Evolutionary conservation across 495 filamentous ascomycete genomes (phyloP), one percentile per base, ranked within the genome.

Genomic region (Monascus purpureus): DNA sequence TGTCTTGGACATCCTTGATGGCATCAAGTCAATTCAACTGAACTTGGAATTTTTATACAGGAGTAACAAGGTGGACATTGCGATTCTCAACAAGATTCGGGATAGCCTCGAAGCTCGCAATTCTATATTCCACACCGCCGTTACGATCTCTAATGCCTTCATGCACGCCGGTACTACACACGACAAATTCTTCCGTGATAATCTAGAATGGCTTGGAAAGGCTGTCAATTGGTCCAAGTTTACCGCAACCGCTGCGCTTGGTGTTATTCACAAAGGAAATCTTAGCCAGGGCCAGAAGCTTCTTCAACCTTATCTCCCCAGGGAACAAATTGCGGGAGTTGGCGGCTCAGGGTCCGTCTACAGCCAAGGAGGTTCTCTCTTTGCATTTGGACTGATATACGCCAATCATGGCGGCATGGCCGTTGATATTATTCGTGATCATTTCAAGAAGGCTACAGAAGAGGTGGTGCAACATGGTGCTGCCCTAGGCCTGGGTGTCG

Each of bases 211-310:
- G 92, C 69, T 99, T 6, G 84, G 87, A 19, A 99, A 96, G 61
- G 92, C 92, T 27, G 83, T 96, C 11, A 99, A 99, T 61, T 99
- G 92, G 92, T 95, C 90, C 35, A 99, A 99, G 49, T 99, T 99
- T 52, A 93, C 92, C 1, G 92, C 92, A 4, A 99, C 92, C 8
- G 92, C 92, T 29, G 88, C 92, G 5, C 63, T 99, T 17, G 92
- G 92, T 50, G 90, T 95, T 18, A 95, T 99, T 34, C 92, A 99
- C 56, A 75, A 81, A 13, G 92, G 92, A 28, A 96, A 99, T 48
- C 58, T 96, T 25, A 80, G 76, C 14, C 87, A 96, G 50, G 87
- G 87, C 2, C 78, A 82, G 47, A 93, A 93, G 59, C 72, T 99
- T 9, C 60, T 99, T 17, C 82, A 93, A 43, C 92, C 92, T 12